A percentile compares a stretch with the other conserved stretches of the same genome.
phyloP scores from a whole-genome alignment of 495 filamentous ascomycete genomes.

The Trichoderma orchidacearum region DNA sequence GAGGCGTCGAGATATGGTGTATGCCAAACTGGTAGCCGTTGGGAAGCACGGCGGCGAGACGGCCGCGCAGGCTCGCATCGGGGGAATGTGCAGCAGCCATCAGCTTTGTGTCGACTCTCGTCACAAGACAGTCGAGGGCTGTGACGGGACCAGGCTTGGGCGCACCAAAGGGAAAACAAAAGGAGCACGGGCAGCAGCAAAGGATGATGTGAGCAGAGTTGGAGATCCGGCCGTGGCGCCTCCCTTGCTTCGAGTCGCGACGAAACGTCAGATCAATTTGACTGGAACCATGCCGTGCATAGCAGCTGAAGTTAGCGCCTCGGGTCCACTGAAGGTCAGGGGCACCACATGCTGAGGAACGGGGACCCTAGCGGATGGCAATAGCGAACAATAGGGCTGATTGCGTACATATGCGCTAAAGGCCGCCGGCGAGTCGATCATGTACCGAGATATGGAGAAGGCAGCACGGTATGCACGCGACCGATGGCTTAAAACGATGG shows the following conservation, averaged over 20 bases:
- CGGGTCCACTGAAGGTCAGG: background rate
- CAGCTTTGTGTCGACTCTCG: background rate
- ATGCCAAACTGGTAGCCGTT: slow-evolving; percentile 54
- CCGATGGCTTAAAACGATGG: no score
- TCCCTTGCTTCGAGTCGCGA: background rate
- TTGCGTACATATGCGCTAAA: background rate
- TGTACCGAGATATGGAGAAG: no score
- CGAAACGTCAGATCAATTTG: background rate
- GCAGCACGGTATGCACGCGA: no score
- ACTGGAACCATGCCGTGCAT: background rate
- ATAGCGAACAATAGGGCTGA: background rate
- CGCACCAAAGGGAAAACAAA: no score
- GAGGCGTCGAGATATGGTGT: slow-evolving; percentile 81
- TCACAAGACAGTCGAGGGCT: no score
- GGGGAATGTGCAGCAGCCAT: background rate
- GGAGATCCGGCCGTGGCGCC: background rate
- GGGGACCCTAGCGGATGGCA: background rate
- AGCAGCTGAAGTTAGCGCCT: background rate
- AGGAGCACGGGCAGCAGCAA: background rate
- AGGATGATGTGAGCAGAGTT: background rate
- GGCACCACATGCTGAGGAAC: background rate
- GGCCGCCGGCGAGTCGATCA: background rate
- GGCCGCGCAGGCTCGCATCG: slow-evolving; percentile 18
- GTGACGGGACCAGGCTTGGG: no score
- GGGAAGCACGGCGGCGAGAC: slow-evolving; percentile 59